Conservation (phyloP, 495 filamentous ascomycete genomes). For the Annulohypoxylon moriforme region DNA sequence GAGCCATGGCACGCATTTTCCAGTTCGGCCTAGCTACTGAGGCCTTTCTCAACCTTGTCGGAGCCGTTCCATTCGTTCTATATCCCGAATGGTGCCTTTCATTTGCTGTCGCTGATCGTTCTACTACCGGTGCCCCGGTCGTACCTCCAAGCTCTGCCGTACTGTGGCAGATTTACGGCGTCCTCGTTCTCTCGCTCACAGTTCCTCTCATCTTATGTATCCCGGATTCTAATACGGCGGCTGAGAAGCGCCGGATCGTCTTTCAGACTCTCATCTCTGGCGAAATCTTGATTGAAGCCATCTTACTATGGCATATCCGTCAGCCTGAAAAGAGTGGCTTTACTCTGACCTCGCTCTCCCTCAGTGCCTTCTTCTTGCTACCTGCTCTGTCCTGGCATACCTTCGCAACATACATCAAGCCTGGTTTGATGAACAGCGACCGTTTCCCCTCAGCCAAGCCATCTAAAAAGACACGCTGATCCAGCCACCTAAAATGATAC, state of each 20-base stretch:
- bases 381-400: constrained; percentile 37
- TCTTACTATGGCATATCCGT: constrained; percentile 23
- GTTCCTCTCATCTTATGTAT: constrained; percentile 29
- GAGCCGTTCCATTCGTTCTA: constrained; percentile 26
- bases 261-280: constrained; percentile 33
- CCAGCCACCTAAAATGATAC: neutral
- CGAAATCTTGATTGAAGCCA: constrained; percentile 29
- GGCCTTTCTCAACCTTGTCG: constrained; percentile 31
- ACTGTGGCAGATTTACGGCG: constrained; percentile 37
- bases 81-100: constrained; percentile 37
- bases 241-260: constrained; percentile 29
- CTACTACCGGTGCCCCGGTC: neutral
- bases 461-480: constrained; percentile 24
- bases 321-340: constrained; percentile 20
- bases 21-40: constrained; percentile 31
- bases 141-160: constrained; percentile 34
- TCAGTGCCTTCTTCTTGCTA: constrained; percentile 23
- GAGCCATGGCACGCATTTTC: constrained; percentile 23
- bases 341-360: constrained; percentile 25
- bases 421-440: constrained; percentile 15
- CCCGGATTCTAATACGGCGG: constrained; percentile 20
- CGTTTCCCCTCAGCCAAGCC: neutral
- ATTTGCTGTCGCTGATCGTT: constrained; percentile 18
- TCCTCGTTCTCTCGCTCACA: constrained; percentile 30
- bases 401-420: constrained; percentile 27